Base-by-base conservation (phyloP, 225 moss, liverwort and hornwort species). In the Neckera pumila region DNA sequence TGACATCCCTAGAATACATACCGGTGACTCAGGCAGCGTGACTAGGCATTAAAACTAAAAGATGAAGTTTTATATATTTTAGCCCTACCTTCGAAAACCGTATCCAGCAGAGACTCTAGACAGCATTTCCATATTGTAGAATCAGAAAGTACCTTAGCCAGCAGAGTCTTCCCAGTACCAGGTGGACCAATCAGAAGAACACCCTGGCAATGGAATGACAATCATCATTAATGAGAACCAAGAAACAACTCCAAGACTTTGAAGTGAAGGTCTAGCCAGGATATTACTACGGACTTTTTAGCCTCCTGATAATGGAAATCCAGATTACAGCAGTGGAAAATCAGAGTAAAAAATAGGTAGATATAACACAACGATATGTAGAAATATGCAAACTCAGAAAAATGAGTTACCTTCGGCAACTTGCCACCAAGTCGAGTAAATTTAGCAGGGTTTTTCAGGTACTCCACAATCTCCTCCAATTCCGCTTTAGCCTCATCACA, bases 401-500 rank as follows among this genome's bases (percentile, higher is more conserved):
- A 76, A 57, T 72, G 58, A 73, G 13, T 59, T 56, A 98, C 98
- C 98, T 99, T 99, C 47, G 99, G 99, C 86, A 99, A 94, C 90
- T 99, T 99, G 89, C 99, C 99, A 91, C 99, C 99, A 86, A 99
- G 96, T 47, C 99, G 94, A 80, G 99, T 99, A 84, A 99, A 99
- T 90, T 99, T 99, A 62, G 95, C 92, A 88, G 99, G 99, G 84
- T 96, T 99, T 86, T 95, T 96, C 85, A 99, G 85, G 59, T 99
- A 99, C 73, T 99, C 99, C 73, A 99, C 99, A 78, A 99, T 99
- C 93, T 99, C 99, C 91, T 99, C 99, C 90, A 99, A 91, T 91
- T 99, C 99, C 90, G 96, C 95, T 91, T 99, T 99, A 40, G 99
- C 99, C 90, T 99, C 99, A 86, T 99, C 99, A 90, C 99, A 99